phyloP scores from a whole-genome alignment of 2,329 filamentous ascomycete genomes.

The Thermothelomyces thermophilus region DNA sequence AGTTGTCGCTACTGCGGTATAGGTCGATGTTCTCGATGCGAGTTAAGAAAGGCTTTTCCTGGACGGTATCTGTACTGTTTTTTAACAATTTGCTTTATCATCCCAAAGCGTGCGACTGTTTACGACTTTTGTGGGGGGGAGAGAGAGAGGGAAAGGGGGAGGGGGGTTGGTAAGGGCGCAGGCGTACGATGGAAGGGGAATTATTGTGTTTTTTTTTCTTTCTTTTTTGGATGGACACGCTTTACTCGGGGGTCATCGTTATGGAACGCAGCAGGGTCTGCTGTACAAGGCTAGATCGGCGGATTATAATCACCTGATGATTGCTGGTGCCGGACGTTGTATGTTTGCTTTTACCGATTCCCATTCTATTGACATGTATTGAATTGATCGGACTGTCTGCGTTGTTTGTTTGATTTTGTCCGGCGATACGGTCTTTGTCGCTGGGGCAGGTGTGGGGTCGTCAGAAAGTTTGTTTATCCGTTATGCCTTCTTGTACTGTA shows the following conservation, averaged over 20 bases:
- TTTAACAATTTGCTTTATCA: too few relatives aligned
- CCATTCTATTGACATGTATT: too few relatives aligned
- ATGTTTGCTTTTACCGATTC: neutral
- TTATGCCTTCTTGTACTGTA: too few relatives aligned
- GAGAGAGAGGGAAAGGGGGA: too few relatives aligned
- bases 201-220: neutral
- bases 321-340: neutral
- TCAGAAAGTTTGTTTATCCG: too few relatives aligned
- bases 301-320: neutral
- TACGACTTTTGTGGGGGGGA: neutral
- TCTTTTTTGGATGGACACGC: neutral
- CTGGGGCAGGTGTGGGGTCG: too few relatives aligned
- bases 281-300: neutral
- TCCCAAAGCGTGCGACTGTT: too few relatives aligned
- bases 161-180: too few relatives aligned
- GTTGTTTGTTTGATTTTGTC: too few relatives aligned
- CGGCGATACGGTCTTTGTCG: too few relatives aligned
- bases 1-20: neutral
- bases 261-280: neutral
- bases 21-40: neutral
- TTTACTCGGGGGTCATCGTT: neutral
- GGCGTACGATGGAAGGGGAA: neutral
- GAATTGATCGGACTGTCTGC: too few relatives aligned
- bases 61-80: neutral
- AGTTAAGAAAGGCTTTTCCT: too few relatives aligned